Evolutionary conservation across 208 protist genomes (phyloP).

Genomic region (Blastocrithidia nonstop): DNA sequence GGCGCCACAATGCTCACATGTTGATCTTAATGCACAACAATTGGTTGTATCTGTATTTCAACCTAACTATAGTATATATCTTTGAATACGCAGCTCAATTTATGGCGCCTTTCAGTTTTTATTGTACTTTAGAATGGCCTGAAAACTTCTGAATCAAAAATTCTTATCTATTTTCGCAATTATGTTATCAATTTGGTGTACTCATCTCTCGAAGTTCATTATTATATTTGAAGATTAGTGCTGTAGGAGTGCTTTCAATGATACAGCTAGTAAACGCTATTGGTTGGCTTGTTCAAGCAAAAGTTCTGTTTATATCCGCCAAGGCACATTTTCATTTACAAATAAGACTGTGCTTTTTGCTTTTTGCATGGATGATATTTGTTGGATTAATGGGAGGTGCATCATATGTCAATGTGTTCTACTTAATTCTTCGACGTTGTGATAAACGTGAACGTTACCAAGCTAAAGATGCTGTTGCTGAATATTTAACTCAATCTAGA

Average conservation of each 20-base stretch:
- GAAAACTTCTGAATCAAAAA: slow-evolving; percentile 58
- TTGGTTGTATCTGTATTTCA: slow-evolving; percentile 61
- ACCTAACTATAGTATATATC: slow-evolving; percentile 71
- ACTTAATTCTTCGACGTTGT: slow-evolving; percentile 54
- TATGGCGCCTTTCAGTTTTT: slow-evolving; percentile 70
- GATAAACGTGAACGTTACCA: slow-evolving; percentile 15
- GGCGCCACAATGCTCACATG: slow-evolving; percentile 15
- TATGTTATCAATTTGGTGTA: slow-evolving; percentile 87
- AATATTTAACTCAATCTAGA: slow-evolving; percentile 3
- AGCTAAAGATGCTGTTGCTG: slow-evolving; percentile 6
- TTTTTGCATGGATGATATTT: slow-evolving; percentile 83
- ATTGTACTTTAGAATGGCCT: slow-evolving; percentile 14
- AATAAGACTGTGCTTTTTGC: slow-evolving; percentile 38
- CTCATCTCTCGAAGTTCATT: slow-evolving; percentile 76
- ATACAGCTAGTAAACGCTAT: slow-evolving; percentile 78
- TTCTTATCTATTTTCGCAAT: slow-evolving; percentile 62
- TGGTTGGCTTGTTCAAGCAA: slow-evolving; percentile 72
- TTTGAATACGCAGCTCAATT: slow-evolving; percentile 77
- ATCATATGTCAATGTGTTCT: slow-evolving; percentile 88
- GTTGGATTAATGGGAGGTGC: slow-evolving; percentile 80
- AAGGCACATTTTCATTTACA: slow-evolving; percentile 11
- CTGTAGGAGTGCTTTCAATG: slow-evolving; percentile 68
- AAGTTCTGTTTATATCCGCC: slow-evolving; percentile 40
- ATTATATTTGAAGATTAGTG: slow-evolving; percentile 52
- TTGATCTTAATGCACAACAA: slow-evolving; percentile 27